Conservation (phyloP, 2,329 filamentous ascomycete species). For the Lachnellula hyalina region DNA sequence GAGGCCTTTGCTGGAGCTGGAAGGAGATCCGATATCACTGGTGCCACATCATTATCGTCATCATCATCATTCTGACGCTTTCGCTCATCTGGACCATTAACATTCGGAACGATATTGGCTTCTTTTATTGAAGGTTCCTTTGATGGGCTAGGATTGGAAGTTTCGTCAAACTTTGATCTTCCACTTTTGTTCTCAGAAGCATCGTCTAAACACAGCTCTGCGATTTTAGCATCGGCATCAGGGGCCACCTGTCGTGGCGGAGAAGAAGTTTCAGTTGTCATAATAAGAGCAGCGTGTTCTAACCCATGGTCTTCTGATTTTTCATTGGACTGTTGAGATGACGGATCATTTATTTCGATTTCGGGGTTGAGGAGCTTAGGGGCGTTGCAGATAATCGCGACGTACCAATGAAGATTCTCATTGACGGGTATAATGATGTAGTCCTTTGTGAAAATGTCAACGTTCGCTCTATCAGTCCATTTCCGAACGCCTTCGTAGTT, state of each 20-base stretch:
- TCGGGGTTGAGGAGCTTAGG: constrained; percentile 49
- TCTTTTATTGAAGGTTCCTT: not conserved
- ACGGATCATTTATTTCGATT: constrained; percentile 1
- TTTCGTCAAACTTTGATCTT: not conserved
- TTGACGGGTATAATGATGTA: constrained; percentile 92
- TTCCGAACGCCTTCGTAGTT: constrained; percentile 80
- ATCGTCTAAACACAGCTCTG: constrained; percentile 12
- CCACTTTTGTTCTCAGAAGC: not conserved
- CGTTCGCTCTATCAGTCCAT: constrained; percentile 68
- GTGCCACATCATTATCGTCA: not conserved
- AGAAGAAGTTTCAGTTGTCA: not conserved
- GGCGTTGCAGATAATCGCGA: constrained; percentile 91
- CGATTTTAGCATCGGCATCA: constrained; percentile 6
- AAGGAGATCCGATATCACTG: constrained; percentile 7
- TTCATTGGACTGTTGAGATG: not conserved
- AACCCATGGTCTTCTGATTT: not conserved
- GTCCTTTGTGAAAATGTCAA: constrained; percentile 80
- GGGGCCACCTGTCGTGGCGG: not conserved
- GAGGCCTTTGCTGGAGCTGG: constrained; percentile 22
- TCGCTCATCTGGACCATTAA: constrained; percentile 4
- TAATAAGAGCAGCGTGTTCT: not conserved
- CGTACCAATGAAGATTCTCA: constrained; percentile 83
- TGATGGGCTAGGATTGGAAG: not conserved
- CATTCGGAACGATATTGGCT: not conserved
- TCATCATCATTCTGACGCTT: constrained; percentile 11